Percentiles rank a stretch among this genome's conserved stretches.
phyloP scores from a whole-genome alignment of 495 filamentous ascomycete species.

The Friedmanniomyces endolithicus region DNA sequence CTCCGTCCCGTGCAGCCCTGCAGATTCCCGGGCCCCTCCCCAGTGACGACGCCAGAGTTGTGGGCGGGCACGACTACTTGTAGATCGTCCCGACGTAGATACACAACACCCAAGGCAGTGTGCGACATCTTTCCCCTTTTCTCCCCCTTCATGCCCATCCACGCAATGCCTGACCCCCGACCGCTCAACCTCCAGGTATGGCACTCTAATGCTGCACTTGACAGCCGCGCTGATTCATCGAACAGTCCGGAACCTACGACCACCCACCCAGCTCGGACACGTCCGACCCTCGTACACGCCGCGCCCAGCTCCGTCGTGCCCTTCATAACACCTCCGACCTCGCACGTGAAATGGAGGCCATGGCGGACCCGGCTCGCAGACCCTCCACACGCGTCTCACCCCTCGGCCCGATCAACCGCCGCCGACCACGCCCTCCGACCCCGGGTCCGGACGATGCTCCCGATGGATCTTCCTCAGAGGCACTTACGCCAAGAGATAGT shows the following conservation, averaged over 20 bases:
- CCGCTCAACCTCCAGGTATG: neutral
- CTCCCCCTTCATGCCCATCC: too few relatives aligned
- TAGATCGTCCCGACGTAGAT: too few relatives aligned
- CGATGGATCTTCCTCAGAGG: neutral
- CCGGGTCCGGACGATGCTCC: neutral
- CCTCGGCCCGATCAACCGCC: constrained; percentile 7
- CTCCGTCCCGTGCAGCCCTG: too few relatives aligned
- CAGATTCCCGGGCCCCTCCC: too few relatives aligned
- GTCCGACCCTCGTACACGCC: constrained; percentile 11
- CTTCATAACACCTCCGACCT: constrained; percentile 6
- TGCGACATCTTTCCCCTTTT: too few relatives aligned
- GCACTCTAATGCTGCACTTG: neutral
- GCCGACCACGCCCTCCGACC: constrained; percentile 6
- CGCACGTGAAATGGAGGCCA: neutral
- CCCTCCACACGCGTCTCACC: neutral
- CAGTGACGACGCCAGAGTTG: too few relatives aligned
- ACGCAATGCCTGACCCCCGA: neutral
- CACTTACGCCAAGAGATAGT: constrained; percentile 14
- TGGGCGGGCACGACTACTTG: too few relatives aligned
- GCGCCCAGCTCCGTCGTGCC: constrained; percentile 5
- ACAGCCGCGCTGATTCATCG: neutral
- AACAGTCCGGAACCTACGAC: constrained; percentile 5
- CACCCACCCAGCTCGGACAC: constrained; percentile 8
- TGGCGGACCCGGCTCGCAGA: neutral
- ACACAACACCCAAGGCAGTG: too few relatives aligned